Conservation (phyloP, 192 early-diverging fungal species). For the Backusella liffmaniae region DNA sequence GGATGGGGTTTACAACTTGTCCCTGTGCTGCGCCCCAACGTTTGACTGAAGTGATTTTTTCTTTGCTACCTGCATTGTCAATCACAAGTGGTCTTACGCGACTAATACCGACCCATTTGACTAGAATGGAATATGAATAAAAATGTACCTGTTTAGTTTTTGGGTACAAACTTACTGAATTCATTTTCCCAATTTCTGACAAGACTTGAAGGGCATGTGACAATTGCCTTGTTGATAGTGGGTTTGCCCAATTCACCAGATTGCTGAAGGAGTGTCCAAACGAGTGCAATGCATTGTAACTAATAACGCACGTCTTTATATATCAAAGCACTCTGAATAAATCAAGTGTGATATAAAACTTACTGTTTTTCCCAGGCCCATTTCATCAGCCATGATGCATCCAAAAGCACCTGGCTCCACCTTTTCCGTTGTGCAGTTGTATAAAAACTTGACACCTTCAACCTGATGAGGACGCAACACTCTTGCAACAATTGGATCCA, state of each 20-base stretch:
- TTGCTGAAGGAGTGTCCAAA: constrained; percentile 98
- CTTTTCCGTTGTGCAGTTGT: constrained; percentile 88
- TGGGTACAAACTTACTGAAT: constrained; percentile 41
- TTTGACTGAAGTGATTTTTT: constrained; percentile 75
- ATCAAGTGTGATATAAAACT: not conserved
- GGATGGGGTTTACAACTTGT: constrained; percentile 76
- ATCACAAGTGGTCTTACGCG: constrained; percentile 85
- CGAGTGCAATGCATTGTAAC: constrained; percentile 87
- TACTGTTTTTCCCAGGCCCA: constrained; percentile 88
- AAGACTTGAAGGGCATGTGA: constrained; percentile 92
- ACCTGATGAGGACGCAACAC: constrained; percentile 95
- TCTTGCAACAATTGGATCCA: constrained; percentile 83
- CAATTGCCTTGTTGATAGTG: constrained; percentile 94
- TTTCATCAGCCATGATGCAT: constrained; percentile 99
- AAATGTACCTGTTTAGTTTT: not conserved
- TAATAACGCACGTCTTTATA: constrained; percentile 13
- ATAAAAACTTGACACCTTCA: constrained; percentile 95
- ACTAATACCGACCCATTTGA: constrained; percentile 90
- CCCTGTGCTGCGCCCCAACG: constrained; percentile 85
- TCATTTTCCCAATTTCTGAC: constrained; percentile 99
- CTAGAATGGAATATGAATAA: not conserved
- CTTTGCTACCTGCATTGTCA: constrained; percentile 87
- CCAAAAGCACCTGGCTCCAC: constrained; percentile 76
- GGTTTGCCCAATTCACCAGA: constrained; percentile 85
- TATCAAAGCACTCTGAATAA: too few species aligned